Percentiles rank a stretch among this genome's conserved stretches.
Conservation (phyloP, 2,329 filamentous ascomycete species). For the Aspergillus flavus region DNA sequence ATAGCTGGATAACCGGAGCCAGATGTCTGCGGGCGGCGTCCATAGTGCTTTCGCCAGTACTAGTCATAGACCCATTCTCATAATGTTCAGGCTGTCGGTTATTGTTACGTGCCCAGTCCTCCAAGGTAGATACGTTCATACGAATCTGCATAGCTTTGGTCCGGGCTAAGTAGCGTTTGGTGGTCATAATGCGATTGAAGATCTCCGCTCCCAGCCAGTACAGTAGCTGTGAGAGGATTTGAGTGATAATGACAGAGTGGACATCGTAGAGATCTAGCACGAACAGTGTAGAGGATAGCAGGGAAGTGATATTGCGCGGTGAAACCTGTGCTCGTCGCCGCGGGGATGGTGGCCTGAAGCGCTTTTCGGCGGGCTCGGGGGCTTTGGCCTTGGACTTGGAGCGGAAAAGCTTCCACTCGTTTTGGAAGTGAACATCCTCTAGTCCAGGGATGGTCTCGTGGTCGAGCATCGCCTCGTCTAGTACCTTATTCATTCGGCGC, state of each 20-base stretch:
- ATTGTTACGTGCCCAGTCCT: slow-evolving; percentile 94
- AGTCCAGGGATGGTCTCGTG: slow-evolving; percentile 98
- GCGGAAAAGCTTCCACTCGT: slow-evolving; percentile 98
- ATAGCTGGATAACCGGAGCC: slow-evolving; percentile 84
- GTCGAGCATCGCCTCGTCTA: slow-evolving; percentile 92
- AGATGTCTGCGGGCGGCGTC: slow-evolving; percentile 84
- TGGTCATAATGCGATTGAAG: slow-evolving; percentile 98
- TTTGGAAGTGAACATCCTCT: slow-evolving; percentile 94
- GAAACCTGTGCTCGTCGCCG: slow-evolving; percentile 90
- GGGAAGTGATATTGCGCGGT: slow-evolving; percentile 90
- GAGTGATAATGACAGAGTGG: slow-evolving; percentile 91
- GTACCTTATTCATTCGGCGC: slow-evolving; percentile 90
- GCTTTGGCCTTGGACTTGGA: slow-evolving; percentile 84
- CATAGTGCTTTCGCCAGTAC: slow-evolving; percentile 82
- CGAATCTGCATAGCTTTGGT: slow-evolving; percentile 99
- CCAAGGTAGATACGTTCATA: slow-evolving; percentile 94
- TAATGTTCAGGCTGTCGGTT: slow-evolving; percentile 95
- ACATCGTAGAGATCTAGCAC: slow-evolving; percentile 98
- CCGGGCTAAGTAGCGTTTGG: slow-evolving; percentile 87
- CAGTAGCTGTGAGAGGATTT: slow-evolving; percentile 87
- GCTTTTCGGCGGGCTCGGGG: slow-evolving; percentile 83
- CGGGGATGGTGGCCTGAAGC: slow-evolving; percentile 88
- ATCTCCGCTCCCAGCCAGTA: slow-evolving; percentile 97
- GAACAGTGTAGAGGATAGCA: slow-evolving; percentile 93
- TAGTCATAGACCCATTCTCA: slow-evolving; percentile 84